Base-by-base conservation (phyloP, 2,329 filamentous ascomycete species). In the Metarhizium humberi region DNA sequence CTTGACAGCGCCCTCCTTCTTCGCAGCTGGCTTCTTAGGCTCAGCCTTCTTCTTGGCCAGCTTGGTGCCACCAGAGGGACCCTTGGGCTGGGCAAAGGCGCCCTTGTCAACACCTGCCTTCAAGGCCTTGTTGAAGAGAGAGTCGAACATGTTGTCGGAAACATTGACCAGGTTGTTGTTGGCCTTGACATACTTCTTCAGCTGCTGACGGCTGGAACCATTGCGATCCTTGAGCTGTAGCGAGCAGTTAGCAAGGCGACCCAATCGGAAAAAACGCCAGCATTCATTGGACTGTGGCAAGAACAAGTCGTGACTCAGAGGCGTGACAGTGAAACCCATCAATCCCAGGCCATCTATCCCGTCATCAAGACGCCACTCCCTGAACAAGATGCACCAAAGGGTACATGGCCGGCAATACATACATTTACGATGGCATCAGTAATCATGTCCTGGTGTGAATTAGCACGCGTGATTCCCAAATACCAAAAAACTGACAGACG, bases 21-120 rank as follows among this genome's bases (percentile, higher is more conserved):
- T 67, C 46, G 63, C 64, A 45, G 61, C 67, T 49, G 64, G 61
- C 66, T 70, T 70, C 69, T 74, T 74, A 53, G 70, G 63, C 62
- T 72, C 70, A 25, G 67, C 64, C 62, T 78, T 72, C 78, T 90
- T 91, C 85, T 92, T 92, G 57, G 87, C 87, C 58, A 96, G 86
- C 86, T 96, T 96, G 74, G 94, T 90, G 63, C 90, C 88, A 58
- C 91, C 91, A 60, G 91, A 96, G 57, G 90, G 80, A 66, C 90
- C 91, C 84, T 96, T 96, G 67, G 91, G 92, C 72, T 92, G 90
- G 68, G 85, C 81, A 70, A 96, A 96, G 66, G 88, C 80, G 60
- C 88, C 89, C 79, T 87, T 91, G 67, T 95, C 89, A 64, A 92
- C 90, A 71, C 91, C 91, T 57, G 78, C 75, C 75, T 87, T 84